Evolutionary conservation across 2,329 filamentous ascomycete genomes (phyloP).

Genomic region (Talaromyces atroroseus): DNA sequence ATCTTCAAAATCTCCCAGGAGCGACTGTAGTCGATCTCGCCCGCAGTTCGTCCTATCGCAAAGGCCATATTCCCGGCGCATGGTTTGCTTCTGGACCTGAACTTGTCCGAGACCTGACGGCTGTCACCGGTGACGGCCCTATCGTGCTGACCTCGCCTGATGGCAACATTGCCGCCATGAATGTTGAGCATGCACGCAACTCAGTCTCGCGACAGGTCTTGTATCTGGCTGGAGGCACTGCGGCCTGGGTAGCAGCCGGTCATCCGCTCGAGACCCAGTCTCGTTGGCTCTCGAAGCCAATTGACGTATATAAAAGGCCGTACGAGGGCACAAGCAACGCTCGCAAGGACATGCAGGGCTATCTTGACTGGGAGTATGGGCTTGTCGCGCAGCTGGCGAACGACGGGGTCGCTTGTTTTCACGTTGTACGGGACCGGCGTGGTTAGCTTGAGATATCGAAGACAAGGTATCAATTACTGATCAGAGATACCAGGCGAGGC

Average conservation of each 20-base stretch:
- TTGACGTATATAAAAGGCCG: constrained; percentile 29
- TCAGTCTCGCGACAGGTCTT: constrained; percentile 14
- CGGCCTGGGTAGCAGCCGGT: constrained; percentile 21
- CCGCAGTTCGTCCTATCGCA: constrained; percentile 24
- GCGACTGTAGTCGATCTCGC: constrained; percentile 25
- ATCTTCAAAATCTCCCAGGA: constrained; percentile 13
- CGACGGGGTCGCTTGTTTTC: constrained; percentile 24
- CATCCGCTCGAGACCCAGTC: constrained; percentile 21
- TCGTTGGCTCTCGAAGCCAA: constrained; percentile 26
- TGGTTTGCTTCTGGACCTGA: constrained; percentile 29
- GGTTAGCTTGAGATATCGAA: not conserved
- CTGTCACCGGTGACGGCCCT: constrained; percentile 15
- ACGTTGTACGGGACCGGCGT: constrained; percentile 17
- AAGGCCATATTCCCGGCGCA: constrained; percentile 27
- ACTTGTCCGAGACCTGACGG: constrained; percentile 22
- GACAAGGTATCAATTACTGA: too few species aligned
- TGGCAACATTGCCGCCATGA: constrained; percentile 1
- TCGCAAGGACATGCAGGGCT: constrained; percentile 26
- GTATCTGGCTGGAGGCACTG: constrained; percentile 24
- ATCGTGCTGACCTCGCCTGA: constrained; percentile 21
- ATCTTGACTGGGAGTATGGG: constrained; percentile 32
- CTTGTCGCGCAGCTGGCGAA: constrained; percentile 26
- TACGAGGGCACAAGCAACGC: constrained; percentile 28
- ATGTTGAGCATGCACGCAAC: not conserved
- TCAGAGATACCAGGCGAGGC: too few species aligned